These are phyloP conservation scores for Alternaria sp. DNA, from an alignment of 2,329 filamentous ascomycete species.

Conservation along the genomic window DNA sequence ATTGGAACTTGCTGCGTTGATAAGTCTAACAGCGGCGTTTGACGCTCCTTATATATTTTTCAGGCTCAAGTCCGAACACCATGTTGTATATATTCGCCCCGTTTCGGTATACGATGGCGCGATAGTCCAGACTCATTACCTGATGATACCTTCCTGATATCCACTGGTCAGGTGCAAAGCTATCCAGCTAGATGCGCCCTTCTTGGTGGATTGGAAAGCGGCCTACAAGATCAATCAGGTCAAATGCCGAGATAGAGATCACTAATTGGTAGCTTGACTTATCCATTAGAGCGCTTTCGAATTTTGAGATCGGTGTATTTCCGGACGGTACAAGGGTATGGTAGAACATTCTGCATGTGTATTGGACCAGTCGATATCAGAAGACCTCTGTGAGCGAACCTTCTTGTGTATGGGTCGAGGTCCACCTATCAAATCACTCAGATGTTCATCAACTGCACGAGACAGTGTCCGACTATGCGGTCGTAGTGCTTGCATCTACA, in stretches of 20 bases:
- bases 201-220: neutral
- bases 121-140: neutral
- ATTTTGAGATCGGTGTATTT: neutral
- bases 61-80: neutral
- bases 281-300: neutral
- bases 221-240: neutral
- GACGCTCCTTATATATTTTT: neutral
- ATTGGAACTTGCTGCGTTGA: neutral
- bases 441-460: neutral
- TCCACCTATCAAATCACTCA: neutral
- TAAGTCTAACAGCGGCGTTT: neutral
- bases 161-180: neutral
- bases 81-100: neutral
- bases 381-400: neutral
- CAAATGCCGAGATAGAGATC: neutral
- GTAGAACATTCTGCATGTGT: neutral
- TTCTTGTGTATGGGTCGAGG: neutral
- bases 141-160: conserved; percentile 8
- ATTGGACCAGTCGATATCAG: neutral
- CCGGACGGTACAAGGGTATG: neutral
- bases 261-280: neutral
- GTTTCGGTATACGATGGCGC: neutral
- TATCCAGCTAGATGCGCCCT: neutral
- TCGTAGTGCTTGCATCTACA: neutral
- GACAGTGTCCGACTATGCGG: neutral